Evolutionary conservation across 164 flowering plant species (phyloP).

Genomic region (Litsea cubeba): DNA sequence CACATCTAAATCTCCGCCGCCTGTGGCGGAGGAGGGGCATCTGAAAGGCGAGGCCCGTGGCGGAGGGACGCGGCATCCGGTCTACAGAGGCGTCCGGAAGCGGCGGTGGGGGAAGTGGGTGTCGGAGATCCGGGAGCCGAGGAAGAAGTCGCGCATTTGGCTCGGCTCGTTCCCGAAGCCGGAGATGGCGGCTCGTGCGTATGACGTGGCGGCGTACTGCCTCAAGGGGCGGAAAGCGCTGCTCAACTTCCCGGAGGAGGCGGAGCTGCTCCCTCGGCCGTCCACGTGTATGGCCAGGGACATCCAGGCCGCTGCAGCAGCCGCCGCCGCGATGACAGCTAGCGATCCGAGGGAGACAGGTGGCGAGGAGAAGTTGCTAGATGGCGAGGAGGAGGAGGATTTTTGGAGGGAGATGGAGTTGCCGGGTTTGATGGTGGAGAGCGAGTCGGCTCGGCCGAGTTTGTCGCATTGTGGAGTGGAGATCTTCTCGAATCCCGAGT

Average conservation of each 20-base stretch:
- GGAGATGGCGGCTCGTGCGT: slow-evolving; percentile 78
- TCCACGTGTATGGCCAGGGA: slow-evolving; percentile 45
- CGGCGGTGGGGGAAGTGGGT: slow-evolving; percentile 86
- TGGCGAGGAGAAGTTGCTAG: background rate
- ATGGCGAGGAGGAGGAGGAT: slow-evolving; percentile 27
- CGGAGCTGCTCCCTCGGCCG: slow-evolving; percentile 50
- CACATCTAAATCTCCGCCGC: background rate
- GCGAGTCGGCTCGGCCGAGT: background rate
- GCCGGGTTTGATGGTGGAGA: slow-evolving; percentile 36
- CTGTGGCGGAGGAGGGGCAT: background rate
- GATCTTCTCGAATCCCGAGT: background rate
- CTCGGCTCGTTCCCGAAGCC: slow-evolving; percentile 67
- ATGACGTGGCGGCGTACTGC: slow-evolving; percentile 65
- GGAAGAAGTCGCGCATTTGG: slow-evolving; percentile 71
- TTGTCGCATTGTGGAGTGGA: background rate
- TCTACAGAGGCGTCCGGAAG: slow-evolving; percentile 59
- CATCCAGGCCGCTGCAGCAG: slow-evolving; percentile 61
- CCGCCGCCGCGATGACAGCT: background rate
- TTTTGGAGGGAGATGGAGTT: slow-evolving; percentile 65
- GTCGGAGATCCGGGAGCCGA: slow-evolving; percentile 71
- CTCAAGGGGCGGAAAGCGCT: slow-evolving; percentile 50
- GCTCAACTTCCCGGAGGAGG: slow-evolving; percentile 64
- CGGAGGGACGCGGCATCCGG: slow-evolving; percentile 48
- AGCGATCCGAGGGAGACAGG: slow-evolving; percentile 1
- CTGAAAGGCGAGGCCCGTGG: background rate